Conservation (phyloP, 2,329 filamentous ascomycete species). For the Cyphellophora europaea region DNA sequence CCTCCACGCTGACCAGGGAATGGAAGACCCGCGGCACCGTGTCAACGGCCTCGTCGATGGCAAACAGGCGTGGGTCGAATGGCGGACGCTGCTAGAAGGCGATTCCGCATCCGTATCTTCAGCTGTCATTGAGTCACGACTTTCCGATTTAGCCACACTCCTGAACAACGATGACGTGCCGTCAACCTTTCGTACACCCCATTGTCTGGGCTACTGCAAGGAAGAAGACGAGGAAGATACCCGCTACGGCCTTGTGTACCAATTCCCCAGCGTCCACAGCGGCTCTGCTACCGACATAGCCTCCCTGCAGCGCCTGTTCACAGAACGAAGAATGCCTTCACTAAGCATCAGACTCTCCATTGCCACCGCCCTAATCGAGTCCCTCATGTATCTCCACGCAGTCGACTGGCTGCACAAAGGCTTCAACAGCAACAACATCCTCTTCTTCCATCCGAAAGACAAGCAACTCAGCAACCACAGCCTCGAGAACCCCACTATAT, state of each 20-base stretch:
- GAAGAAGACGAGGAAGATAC: slow-evolving; percentile 31
- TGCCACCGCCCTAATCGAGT: background rate
- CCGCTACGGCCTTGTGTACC: slow-evolving; percentile 44
- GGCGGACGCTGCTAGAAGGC: background rate
- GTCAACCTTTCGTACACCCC: slow-evolving; percentile 40
- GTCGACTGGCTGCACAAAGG: slow-evolving; percentile 5
- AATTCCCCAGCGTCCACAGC: too few species aligned
- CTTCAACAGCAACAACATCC: slow-evolving; percentile 3
- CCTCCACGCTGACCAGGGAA: too few species aligned
- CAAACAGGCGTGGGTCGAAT: background rate
- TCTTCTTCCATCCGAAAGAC: slow-evolving; percentile 2
- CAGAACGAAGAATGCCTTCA: too few species aligned
- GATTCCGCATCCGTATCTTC: background rate
- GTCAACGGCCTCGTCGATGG: too few species aligned
- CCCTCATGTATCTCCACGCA: slow-evolving; percentile 1
- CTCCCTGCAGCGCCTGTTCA: too few species aligned
- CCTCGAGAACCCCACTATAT: background rate
- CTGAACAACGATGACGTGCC: slow-evolving; percentile 40
- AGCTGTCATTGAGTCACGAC: slow-evolving; percentile 10
- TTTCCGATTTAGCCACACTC: slow-evolving; percentile 39
- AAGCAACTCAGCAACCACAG: too few species aligned
- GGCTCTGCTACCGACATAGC: too few species aligned
- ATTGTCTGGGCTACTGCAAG: slow-evolving; percentile 44
- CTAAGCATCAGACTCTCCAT: slow-evolving; percentile 1
- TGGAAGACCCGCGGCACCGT: background rate